phyloP scores from a whole-genome alignment of 2,329 filamentous ascomycete species.

The Aspergillus sp. region DNA sequence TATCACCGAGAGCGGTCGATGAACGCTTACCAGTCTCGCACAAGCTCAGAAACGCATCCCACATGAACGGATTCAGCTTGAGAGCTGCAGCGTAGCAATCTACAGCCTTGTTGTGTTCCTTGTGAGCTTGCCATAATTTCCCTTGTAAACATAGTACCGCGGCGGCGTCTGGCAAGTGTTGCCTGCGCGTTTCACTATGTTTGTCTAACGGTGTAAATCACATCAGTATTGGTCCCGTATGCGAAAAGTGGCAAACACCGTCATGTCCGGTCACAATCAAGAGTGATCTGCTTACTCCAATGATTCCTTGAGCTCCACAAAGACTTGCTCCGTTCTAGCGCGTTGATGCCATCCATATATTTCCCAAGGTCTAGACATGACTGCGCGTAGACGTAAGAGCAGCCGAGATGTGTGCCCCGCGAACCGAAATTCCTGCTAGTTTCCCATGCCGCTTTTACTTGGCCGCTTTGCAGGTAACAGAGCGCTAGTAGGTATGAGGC shows the following conservation, averaged over 20 bases:
- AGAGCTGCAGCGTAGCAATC: constrained; percentile 85
- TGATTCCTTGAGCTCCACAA: constrained; percentile 73
- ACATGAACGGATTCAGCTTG: constrained; percentile 92
- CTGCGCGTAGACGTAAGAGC: constrained; percentile 88
- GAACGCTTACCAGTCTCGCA: constrained; percentile 67
- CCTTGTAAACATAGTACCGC: constrained; percentile 81
- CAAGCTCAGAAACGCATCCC: constrained; percentile 89
- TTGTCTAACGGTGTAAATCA: constrained; percentile 48
- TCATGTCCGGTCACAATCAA: not conserved
- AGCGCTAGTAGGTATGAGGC: constrained; percentile 79
- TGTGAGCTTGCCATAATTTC: constrained; percentile 80
- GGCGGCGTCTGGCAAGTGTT: constrained; percentile 77
- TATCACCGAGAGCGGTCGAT: not conserved
- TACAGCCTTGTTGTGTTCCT: constrained; percentile 77
- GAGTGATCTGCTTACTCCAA: constrained; percentile 63
- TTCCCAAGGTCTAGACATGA: constrained; percentile 77
- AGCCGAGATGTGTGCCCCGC: constrained; percentile 76
- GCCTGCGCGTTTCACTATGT: constrained; percentile 73
- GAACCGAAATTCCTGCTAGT: constrained; percentile 69
- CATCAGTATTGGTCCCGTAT: constrained; percentile 2
- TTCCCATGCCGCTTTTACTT: constrained; percentile 83
- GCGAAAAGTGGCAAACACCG: not conserved
- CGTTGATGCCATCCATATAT: constrained; percentile 76
- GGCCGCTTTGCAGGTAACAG: constrained; percentile 78
- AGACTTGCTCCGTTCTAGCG: constrained; percentile 77